phyloP scores from a whole-genome alignment of 1,284 basidiomycete species.

The Malassezia equina region DNA sequence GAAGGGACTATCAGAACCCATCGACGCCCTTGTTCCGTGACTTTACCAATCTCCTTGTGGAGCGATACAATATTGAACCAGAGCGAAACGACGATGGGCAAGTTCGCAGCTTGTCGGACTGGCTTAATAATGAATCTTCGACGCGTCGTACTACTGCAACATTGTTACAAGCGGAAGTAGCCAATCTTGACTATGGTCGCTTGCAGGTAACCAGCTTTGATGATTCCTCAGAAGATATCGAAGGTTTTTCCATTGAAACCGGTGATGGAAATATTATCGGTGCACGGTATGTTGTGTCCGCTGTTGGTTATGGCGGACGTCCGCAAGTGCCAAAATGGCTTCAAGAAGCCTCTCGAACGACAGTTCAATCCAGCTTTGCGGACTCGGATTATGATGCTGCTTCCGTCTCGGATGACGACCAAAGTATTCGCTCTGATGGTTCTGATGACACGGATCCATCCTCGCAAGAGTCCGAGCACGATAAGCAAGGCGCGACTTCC shows the following conservation, averaged over 20 bases:
- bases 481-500: background rate
- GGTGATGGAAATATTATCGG: conserved; percentile 9
- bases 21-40: conserved; percentile 38
- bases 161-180: conserved; percentile 14
- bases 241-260: conserved; percentile 15
- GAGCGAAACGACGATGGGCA: background rate
- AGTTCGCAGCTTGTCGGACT: background rate
- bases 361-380: background rate
- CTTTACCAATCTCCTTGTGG: conserved; percentile 31
- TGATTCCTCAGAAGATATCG: conserved; percentile 3
- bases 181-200: conserved; percentile 10
- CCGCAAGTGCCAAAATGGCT: conserved; percentile 34
- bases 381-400: background rate
- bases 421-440: background rate
- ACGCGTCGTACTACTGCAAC: background rate
- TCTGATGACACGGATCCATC: background rate
- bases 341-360: background rate
- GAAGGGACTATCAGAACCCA: conserved; percentile 47
- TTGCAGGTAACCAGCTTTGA: background rate
- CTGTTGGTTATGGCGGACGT: conserved; percentile 39
- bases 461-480: background rate
- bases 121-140: background rate
- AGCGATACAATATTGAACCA: conserved; percentile 24
- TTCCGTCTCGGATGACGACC: background rate
- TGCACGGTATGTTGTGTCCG: conserved; percentile 35